A percentile compares a stretch with the other conserved stretches of the same genome.
These are phyloP conservation scores for Microsporum ferrugineum DNA, from an alignment of 2,329 filamentous ascomycete genomes.

Conservation along the genomic window DNA sequence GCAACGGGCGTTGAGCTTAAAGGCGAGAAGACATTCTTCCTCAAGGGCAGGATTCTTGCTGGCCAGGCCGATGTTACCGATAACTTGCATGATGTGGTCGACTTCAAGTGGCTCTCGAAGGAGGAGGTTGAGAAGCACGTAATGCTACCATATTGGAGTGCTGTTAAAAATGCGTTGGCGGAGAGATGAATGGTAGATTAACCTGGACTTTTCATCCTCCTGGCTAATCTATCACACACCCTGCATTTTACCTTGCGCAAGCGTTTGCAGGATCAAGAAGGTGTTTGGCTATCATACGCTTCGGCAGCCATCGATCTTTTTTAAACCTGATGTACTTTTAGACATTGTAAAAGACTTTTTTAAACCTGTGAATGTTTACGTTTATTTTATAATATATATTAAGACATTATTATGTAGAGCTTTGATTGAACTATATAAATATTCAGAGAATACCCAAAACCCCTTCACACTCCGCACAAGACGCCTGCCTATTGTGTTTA, in stretches of 20 bases:
- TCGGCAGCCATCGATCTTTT: neutral
- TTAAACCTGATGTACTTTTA: slow-evolving; percentile 5
- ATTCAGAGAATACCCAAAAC: neutral
- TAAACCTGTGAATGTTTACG: neutral
- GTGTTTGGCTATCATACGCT: neutral
- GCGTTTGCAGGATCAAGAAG: neutral
- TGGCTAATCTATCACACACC: neutral
- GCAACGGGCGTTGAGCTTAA: slow-evolving; percentile 32
- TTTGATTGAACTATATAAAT: neutral
- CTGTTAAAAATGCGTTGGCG: slow-evolving; percentile 71
- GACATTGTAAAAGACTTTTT: slow-evolving; percentile 3
- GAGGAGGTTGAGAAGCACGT: slow-evolving; percentile 69
- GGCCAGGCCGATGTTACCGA: slow-evolving; percentile 63
- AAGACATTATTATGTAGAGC: neutral
- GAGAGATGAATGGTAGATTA: slow-evolving; percentile 46
- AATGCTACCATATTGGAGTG: slow-evolving; percentile 56
- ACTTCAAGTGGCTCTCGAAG: slow-evolving; percentile 87
- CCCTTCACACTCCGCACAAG: neutral
- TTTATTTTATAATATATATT: neutral
- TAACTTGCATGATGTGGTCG: slow-evolving; percentile 60
- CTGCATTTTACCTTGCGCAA: neutral
- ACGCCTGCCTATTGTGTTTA: neutral
- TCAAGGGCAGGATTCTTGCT: slow-evolving; percentile 93
- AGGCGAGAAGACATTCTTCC: slow-evolving; percentile 83
- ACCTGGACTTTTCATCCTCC: neutral